Percentiles rank a stretch among this genome's conserved stretches.
phyloP scores from a whole-genome alignment of 768 basidiomycete species.

The Amanita fuliginea region DNA sequence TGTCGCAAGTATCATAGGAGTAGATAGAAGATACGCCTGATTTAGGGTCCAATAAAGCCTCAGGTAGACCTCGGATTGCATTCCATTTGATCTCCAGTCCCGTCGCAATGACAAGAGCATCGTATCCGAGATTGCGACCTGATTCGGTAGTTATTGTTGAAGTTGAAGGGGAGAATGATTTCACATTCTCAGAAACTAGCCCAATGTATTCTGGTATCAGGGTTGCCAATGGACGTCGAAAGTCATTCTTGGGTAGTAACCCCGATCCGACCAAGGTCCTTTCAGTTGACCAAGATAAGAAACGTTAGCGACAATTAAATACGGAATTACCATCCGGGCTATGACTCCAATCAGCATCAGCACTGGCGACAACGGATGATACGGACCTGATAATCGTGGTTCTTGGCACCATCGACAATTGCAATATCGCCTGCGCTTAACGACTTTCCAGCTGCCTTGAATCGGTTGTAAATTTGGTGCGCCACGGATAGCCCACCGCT shows the following conservation, averaged over 20 bases:
- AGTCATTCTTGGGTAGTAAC: constrained; percentile 57
- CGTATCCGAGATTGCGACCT: constrained; percentile 68
- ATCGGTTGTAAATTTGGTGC: constrained; percentile 78
- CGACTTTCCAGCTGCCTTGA: constrained; percentile 56
- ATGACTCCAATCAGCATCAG: constrained; percentile 5
- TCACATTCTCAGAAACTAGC: constrained; percentile 60
- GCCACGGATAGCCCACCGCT: constrained; percentile 76
- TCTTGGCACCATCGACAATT: constrained; percentile 71
- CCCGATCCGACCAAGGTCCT: constrained; percentile 95
- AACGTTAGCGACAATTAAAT: not conserved
- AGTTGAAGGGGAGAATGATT: constrained; percentile 61
- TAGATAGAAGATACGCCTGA: constrained; percentile 91
- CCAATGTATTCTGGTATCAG: constrained; percentile 69
- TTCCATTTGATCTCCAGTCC: constrained; percentile 85
- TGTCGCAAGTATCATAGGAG: constrained; percentile 83
- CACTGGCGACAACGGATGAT: not conserved
- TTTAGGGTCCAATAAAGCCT: constrained; percentile 64
- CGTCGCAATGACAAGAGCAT: constrained; percentile 78
- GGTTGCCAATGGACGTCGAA: constrained; percentile 51
- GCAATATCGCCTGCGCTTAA: constrained; percentile 71
- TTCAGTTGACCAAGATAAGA: constrained; percentile 2
- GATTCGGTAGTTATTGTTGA: constrained; percentile 65
- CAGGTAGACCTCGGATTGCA: constrained; percentile 57
- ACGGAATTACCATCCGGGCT: constrained; percentile 78
- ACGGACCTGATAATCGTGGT: constrained; percentile 77